Evolutionary conservation across 2,329 filamentous ascomycete species (phyloP).

Genomic region (Colletotrichum viniferum): DNA sequence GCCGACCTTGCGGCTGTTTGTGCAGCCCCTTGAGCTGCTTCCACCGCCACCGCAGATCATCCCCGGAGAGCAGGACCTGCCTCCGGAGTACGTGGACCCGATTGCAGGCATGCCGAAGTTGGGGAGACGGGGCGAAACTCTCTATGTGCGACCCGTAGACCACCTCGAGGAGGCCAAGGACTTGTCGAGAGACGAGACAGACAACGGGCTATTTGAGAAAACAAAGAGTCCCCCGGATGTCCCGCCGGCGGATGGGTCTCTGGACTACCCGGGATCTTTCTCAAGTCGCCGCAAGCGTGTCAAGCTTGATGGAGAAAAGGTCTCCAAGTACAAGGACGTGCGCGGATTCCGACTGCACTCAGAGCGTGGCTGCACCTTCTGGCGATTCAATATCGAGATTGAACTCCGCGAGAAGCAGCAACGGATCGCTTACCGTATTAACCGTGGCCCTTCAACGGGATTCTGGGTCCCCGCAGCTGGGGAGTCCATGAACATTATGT

Average conservation of each 20-base stretch:
- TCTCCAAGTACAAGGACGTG: slow-evolving; percentile 82
- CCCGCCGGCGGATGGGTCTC: slow-evolving; percentile 40
- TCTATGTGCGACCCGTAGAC: slow-evolving; percentile 90
- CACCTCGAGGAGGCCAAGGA: slow-evolving; percentile 80
- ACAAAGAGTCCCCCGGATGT: slow-evolving; percentile 58
- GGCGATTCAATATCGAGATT: slow-evolving; percentile 94
- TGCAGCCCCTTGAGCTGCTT: slow-evolving; percentile 82
- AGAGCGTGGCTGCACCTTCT: slow-evolving; percentile 91
- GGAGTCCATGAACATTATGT: slow-evolving; percentile 98
- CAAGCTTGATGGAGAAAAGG: slow-evolving; percentile 76
- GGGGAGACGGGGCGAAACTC: slow-evolving; percentile 80
- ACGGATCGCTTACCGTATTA: slow-evolving; percentile 94
- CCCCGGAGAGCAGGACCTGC: slow-evolving; percentile 65
- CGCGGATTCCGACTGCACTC: slow-evolving; percentile 81
- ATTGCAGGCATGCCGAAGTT: slow-evolving; percentile 87
- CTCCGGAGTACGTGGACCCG: slow-evolving; percentile 86
- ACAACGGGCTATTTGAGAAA: slow-evolving; percentile 82
- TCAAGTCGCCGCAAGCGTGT: slow-evolving; percentile 56
- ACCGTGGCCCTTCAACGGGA: slow-evolving; percentile 82
- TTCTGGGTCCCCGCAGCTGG: slow-evolving; percentile 93
- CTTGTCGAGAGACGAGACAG: slow-evolving; percentile 78
- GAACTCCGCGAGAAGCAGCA: slow-evolving; percentile 80
- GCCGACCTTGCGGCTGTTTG: slow-evolving; percentile 83
- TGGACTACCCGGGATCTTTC: slow-evolving; percentile 58
- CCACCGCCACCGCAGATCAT: slow-evolving; percentile 77